Base-by-base conservation (phyloP, 768 basidiomycete genomes). In the Amanita rimosa region DNA sequence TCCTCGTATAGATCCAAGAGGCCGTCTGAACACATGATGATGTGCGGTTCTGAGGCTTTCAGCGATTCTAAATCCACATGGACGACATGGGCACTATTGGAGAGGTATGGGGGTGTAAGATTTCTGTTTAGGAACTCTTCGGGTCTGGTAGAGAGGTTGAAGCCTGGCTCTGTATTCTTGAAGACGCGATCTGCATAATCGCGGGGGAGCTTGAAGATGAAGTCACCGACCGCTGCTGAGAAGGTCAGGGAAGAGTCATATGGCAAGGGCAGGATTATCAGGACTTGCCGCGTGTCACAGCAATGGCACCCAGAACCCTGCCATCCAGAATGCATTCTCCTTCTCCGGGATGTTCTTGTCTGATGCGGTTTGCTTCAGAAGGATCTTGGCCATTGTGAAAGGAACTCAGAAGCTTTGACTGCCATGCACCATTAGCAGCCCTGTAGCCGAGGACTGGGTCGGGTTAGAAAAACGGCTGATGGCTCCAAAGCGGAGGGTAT, bases 11-110 rank as follows among this genome's bases (percentile, higher is more conserved):
- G 60, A 54, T 78, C 77, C 19, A 66, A 54, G 46, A 79, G 59
- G 2, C 77, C 78, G 55, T 79, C 78, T 7, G 72, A 71, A 54
- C 72, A 74, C 62, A 79, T 57, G 11, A 80, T 63, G 7, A 79
- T 58, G 49, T 66, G 67, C 2, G 60, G 55, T 22, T 63, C 59
- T 13, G 51, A 52, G 8, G 54, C 52, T 7, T 52, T 59, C 17
- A 53, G 37, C 11, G 62, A 44, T 16, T 43, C 35, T 21, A 75
- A 57, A 27, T 63, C 53, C 29, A 70, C 58, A 48, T 76, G 73
- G 36, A 54, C 63, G 14, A 75, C 61, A 13, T 76, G 72, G 5
- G 75, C 63, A 5, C 58, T 48, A 35, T 69, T 68, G 6, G 70
- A 71, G 24, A 80, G 53, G 57, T 80, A 80, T 7, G 78, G 78